A percentile compares a stretch with the other conserved stretches of the same genome.
These are phyloP conservation scores for Hymenoscyphus occultus DNA, from an alignment of 2,329 filamentous ascomycete species.

Conservation along the genomic window DNA sequence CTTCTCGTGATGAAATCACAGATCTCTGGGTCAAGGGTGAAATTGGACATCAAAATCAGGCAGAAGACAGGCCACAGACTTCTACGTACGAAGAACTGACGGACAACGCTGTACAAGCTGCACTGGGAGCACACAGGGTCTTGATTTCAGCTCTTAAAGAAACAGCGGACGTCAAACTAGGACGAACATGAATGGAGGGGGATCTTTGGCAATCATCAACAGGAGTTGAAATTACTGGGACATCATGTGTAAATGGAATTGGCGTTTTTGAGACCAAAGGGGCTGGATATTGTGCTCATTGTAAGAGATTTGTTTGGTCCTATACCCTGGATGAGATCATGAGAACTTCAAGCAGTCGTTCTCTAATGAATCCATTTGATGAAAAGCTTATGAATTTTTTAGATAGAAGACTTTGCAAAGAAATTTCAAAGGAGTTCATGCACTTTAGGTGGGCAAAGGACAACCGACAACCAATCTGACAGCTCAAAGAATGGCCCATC, in stretches of 20 bases:
- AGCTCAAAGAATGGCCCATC: neutral
- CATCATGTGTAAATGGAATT: neutral
- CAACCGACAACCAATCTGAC: no score
- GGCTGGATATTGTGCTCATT: neutral
- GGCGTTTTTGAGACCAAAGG: neutral
- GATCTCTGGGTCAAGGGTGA: slow-evolving; percentile 91
- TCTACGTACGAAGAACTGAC: slow-evolving; percentile 51
- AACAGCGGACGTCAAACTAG: slow-evolving; percentile 42
- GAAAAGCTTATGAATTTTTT: neutral
- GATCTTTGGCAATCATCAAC: neutral
- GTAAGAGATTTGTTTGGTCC: neutral
- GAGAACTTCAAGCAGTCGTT: slow-evolving; percentile 3
- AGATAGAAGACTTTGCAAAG: neutral
- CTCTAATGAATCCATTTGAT: neutral
- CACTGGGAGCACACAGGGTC: slow-evolving; percentile 56
- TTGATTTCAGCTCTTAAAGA: slow-evolving; percentile 61
- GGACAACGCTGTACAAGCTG: slow-evolving; percentile 62
- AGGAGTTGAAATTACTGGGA: slow-evolving; percentile 10
- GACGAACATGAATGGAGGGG: slow-evolving; percentile 20
- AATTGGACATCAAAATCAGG: slow-evolving; percentile 38
- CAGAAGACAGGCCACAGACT: slow-evolving; percentile 40
- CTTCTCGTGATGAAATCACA: slow-evolving; percentile 83
- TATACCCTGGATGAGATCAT: slow-evolving; percentile 9
- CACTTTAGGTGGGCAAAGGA: no score
- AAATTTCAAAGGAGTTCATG: neutral